Percentiles rank a stretch among this genome's conserved stretches.
Evolutionary conservation across 2,329 filamentous ascomycete species (phyloP).

Genomic region (Dothidotthia symphoricarpi): DNA sequence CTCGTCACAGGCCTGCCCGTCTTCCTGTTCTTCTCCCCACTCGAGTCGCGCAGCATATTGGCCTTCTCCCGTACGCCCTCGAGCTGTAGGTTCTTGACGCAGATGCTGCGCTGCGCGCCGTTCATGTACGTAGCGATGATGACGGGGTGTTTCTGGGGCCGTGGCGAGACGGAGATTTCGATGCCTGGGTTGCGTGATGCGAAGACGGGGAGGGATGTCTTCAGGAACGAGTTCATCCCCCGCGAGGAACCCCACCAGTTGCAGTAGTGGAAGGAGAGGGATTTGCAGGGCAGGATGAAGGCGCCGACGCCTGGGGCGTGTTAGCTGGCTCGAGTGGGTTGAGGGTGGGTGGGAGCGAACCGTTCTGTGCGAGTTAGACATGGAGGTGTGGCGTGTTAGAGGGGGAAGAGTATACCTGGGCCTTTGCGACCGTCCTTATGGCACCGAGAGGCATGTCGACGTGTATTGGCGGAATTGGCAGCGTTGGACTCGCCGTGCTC

Average conservation of each 20-base stretch:
- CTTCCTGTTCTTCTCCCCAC: conserved; percentile 68
- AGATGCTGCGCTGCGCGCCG: conserved; percentile 78
- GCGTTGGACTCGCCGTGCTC: conserved; percentile 4
- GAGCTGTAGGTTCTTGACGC: conserved; percentile 80
- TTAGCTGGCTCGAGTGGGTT: conserved; percentile 9
- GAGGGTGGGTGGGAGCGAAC: neutral
- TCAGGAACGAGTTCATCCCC: conserved; percentile 92
- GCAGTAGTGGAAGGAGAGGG: conserved; percentile 94
- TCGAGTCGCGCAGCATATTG: conserved; percentile 69
- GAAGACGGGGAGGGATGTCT: conserved; percentile 71
- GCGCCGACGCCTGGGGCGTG: conserved; percentile 73
- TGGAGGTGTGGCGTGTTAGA: rapidly evolving
- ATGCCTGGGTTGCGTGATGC: conserved; percentile 79
- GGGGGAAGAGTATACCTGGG: conserved; percentile 49
- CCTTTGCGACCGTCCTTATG: conserved; percentile 55
- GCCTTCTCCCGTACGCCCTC: conserved; percentile 80
- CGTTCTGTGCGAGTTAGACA: conserved; percentile 9
- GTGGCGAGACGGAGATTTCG: conserved; percentile 87
- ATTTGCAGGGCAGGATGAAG: conserved; percentile 97
- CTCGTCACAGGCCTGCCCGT: conserved; percentile 60
- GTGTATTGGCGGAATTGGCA: conserved; percentile 14
- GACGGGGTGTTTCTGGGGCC: conserved; percentile 85
- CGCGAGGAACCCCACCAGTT: conserved; percentile 90
- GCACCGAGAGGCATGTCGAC: conserved; percentile 50
- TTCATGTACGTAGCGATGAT: conserved; percentile 92